Percentiles rank a stretch among this genome's conserved stretches.
Evolutionary conservation across 768 basidiomycete genomes (phyloP).

Genomic region (Podaxis carcinomalis): DNA sequence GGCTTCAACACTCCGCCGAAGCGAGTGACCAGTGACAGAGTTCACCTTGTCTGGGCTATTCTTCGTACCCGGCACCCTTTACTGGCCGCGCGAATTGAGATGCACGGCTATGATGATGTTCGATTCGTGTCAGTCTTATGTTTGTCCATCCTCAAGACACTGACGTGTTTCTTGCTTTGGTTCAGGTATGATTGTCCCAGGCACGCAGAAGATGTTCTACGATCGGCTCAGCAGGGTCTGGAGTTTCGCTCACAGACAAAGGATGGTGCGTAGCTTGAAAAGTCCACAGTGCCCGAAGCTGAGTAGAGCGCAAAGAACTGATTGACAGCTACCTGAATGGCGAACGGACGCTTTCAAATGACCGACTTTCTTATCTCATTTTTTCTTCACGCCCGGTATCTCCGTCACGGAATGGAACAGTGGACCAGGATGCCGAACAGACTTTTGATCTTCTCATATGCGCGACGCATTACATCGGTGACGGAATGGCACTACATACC

Average conservation of each 20-base stretch:
- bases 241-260: slow-evolving; percentile 48
- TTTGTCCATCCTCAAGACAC: not conserved
- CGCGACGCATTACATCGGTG: slow-evolving; percentile 79
- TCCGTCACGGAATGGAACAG: not conserved
- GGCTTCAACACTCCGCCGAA: slow-evolving; percentile 49
- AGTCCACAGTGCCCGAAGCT: not conserved
- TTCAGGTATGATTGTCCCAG: slow-evolving; percentile 43
- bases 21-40: slow-evolving; percentile 40
- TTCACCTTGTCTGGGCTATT: slow-evolving; percentile 66
- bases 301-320: slow-evolving; percentile 36
- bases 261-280: slow-evolving; percentile 39
- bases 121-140: slow-evolving; percentile 53
- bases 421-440: slow-evolving; percentile 15
- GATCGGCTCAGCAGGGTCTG: slow-evolving; percentile 42
- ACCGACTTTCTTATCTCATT: slow-evolving; percentile 63
- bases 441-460: slow-evolving; percentile 66
- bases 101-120: slow-evolving; percentile 61
- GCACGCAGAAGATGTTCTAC: slow-evolving; percentile 39
- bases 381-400: slow-evolving; percentile 22
- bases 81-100: slow-evolving; percentile 56
- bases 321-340: slow-evolving; percentile 76
- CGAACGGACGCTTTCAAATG: slow-evolving; percentile 63
- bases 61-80: slow-evolving; percentile 68
- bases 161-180: not conserved
- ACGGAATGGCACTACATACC: slow-evolving; percentile 82